phyloP scores from a whole-genome alignment of 306 rosid genomes.

The Alnus rubra region DNA sequence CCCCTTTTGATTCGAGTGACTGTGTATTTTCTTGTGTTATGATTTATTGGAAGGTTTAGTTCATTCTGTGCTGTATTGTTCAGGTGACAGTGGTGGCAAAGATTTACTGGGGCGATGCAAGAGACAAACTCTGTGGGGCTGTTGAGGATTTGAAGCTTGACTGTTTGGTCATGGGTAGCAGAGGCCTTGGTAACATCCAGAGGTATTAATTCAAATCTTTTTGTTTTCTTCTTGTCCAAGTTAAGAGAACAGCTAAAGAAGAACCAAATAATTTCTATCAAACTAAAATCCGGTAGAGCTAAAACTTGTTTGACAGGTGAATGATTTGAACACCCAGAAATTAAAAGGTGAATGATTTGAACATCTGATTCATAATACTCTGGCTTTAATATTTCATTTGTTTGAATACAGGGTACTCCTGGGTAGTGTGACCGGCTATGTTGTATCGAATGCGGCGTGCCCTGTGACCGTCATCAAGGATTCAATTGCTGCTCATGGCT shows the following conservation, averaged over 20 bases:
- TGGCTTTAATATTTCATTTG: conserved; percentile 1
- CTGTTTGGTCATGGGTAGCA: conserved; percentile 55
- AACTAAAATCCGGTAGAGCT: background rate
- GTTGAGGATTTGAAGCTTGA: conserved; percentile 49
- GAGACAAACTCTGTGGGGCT: conserved; percentile 45
- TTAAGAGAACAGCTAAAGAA: too few relatives aligned
- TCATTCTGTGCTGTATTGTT: background rate
- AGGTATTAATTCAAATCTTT: conserved; percentile 28
- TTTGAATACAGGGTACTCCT: conserved; percentile 43
- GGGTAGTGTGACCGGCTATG: conserved; percentile 60
- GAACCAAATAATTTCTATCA: background rate
- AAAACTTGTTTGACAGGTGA: background rate
- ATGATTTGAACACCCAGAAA: too few relatives aligned
- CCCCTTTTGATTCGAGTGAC: background rate
- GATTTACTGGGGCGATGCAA: conserved; percentile 58
- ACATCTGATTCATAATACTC: background rate
- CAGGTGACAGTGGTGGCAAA: conserved; percentile 50
- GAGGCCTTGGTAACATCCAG: conserved; percentile 54
- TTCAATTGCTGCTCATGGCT: conserved; percentile 23
- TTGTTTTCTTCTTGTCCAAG: background rate
- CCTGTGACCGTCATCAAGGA: conserved; percentile 53
- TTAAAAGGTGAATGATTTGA: background rate
- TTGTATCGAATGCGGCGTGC: conserved; percentile 44
- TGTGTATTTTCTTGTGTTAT: background rate
- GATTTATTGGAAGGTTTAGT: background rate